Conservation (phyloP, 192 early-diverging fungal species). For the Coemansia erecta region DNA sequence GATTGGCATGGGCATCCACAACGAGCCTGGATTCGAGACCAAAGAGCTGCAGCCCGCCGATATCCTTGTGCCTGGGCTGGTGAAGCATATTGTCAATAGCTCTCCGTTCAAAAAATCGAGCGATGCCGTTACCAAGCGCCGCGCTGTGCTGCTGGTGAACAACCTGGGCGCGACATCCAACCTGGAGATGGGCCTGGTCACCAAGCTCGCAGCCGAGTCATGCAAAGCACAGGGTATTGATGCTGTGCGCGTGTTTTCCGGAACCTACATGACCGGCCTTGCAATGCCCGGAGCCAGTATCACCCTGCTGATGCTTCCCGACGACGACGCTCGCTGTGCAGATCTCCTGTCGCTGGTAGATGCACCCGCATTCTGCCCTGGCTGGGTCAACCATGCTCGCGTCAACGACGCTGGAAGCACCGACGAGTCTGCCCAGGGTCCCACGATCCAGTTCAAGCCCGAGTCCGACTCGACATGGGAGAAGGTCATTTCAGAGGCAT, state of each 20-base stretch:
- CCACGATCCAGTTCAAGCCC: constrained; percentile 27
- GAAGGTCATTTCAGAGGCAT: constrained; percentile 44
- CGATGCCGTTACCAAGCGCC: constrained; percentile 15
- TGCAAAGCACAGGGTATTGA: constrained; percentile 31
- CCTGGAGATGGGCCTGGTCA: constrained; percentile 69
- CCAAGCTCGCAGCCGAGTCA: constrained; percentile 65
- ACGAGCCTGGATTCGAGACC: constrained; percentile 73
- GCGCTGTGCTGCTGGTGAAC: constrained; percentile 73
- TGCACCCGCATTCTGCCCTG: constrained; percentile 56
- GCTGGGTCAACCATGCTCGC: constrained; percentile 60
- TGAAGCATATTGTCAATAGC: constrained; percentile 56
- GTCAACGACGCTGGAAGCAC: constrained; percentile 45
- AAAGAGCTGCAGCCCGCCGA: constrained; percentile 52
- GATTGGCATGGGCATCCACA: constrained; percentile 85
- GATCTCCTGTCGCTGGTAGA: constrained; percentile 58
- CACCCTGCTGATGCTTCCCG: constrained; percentile 62
- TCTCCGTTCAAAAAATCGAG: constrained; percentile 38
- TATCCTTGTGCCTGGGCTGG: constrained; percentile 54
- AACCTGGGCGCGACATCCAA: constrained; percentile 77
- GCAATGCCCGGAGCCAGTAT: constrained; percentile 80
- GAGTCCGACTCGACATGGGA: constrained; percentile 53
- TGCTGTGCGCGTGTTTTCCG: constrained; percentile 61
- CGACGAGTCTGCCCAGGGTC: constrained; percentile 28
- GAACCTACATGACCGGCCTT: constrained; percentile 76
- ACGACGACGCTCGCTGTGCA: constrained; percentile 24